phyloP scores from a whole-genome alignment of 306 rosid genomes.

The Dalbergia cochinchinensis region DNA sequence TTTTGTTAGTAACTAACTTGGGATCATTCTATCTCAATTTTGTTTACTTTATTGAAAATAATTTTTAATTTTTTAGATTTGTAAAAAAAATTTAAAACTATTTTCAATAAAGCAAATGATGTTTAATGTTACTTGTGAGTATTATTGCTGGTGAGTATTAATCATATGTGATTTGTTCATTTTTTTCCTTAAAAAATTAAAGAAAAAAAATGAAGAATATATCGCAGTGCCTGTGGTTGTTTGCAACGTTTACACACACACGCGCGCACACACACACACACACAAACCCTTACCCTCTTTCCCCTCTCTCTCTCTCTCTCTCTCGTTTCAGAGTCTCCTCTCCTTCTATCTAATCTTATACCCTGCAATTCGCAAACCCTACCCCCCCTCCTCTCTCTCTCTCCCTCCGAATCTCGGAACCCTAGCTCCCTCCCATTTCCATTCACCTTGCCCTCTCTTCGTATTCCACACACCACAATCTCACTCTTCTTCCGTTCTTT shows the following conservation, averaged over 20 bases:
- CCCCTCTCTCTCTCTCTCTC: constrained; percentile 29
- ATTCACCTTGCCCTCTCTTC: neutral
- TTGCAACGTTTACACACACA: constrained; percentile 46
- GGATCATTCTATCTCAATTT: too few species aligned
- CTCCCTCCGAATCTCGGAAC: constrained; percentile 12
- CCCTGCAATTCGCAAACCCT: constrained; percentile 61
- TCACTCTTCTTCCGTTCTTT: constrained; percentile 7
- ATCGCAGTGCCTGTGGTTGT: constrained; percentile 46
- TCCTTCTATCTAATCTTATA: constrained; percentile 46
- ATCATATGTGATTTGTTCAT: too few species aligned
- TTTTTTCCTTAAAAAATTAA: neutral
- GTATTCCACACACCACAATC: constrained; percentile 28
- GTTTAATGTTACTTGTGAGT: too few species aligned
- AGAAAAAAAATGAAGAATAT: constrained; percentile 6
- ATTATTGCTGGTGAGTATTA: too few species aligned
- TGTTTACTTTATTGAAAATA: too few species aligned
- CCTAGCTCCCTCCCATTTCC: constrained; percentile 38
- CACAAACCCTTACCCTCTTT: constrained; percentile 51
- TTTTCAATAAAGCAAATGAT: too few species aligned
- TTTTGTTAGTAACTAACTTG: too few species aligned
- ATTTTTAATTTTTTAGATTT: too few species aligned
- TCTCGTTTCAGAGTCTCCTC: constrained; percentile 40
- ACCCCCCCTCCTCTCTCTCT: constrained; percentile 39
- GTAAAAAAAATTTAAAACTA: too few species aligned
- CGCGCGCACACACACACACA: too few species aligned